A percentile compares a stretch with the other conserved stretches of the same genome.
These are phyloP conservation scores for Priceomyces fermenticarens DNA, from an alignment of 805 yeast genomes.

Conservation along the genomic window DNA sequence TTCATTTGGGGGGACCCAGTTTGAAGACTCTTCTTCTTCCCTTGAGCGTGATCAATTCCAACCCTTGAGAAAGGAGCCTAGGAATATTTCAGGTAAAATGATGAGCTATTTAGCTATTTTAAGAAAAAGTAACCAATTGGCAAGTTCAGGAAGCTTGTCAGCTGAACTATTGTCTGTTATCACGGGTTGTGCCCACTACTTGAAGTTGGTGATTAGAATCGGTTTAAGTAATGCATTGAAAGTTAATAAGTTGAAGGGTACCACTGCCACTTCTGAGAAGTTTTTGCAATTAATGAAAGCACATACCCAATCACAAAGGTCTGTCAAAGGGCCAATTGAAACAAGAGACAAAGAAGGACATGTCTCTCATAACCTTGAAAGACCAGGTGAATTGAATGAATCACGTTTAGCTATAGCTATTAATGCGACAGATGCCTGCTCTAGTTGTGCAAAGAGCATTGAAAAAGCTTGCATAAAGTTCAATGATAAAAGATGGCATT, in stretches of 20 bases:
- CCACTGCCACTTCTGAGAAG: constrained; percentile 59
- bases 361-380: background rate
- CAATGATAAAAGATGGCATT: constrained; percentile 76
- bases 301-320: constrained; percentile 3
- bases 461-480: constrained; percentile 77
- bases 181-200: constrained; percentile 88
- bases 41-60: constrained; percentile 29
- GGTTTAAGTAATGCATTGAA: constrained; percentile 78
- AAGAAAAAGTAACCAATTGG: constrained; percentile 51
- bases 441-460: constrained; percentile 66
- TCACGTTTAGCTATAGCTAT: constrained; percentile 44
- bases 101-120: constrained; percentile 85
- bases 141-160: constrained; percentile 45
- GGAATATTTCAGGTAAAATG: constrained; percentile 82
- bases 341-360: constrained; percentile 9
- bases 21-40: constrained; percentile 3
- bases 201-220: constrained; percentile 77
- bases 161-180: constrained; percentile 75
- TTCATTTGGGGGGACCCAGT: constrained; percentile 2
- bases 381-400: constrained; percentile 20
- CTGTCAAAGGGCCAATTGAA: background rate
- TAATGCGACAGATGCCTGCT: constrained; percentile 75
- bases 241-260: constrained; percentile 53
- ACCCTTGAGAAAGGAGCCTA: constrained; percentile 60
- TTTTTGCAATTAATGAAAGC: constrained; percentile 42